These are phyloP conservation scores for Fusarium paranaense DNA, from an alignment of 2,329 filamentous ascomycete genomes.

Conservation along the genomic window DNA sequence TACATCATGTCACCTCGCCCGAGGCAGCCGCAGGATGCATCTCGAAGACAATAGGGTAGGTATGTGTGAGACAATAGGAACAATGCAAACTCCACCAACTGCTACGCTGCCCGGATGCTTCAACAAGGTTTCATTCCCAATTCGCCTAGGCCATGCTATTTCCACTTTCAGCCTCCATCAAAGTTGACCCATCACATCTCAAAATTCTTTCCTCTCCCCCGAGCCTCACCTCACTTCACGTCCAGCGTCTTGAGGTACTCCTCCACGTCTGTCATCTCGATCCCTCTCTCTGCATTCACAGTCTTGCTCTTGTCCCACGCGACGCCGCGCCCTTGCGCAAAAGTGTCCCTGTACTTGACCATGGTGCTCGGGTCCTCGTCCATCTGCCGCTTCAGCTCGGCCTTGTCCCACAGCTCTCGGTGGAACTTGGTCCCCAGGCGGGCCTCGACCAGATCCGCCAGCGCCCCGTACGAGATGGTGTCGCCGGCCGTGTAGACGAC, in stretches of 20 bases:
- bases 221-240: slow-evolving; percentile 25
- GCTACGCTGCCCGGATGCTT: not conserved
- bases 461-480: slow-evolving; percentile 66
- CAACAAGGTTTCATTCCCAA: not conserved
- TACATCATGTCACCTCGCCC: not conserved
- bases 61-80: not conserved
- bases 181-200: not conserved
- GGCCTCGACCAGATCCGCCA: slow-evolving; percentile 65
- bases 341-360: slow-evolving; percentile 71
- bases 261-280: slow-evolving; percentile 57
- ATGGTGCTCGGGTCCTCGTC: slow-evolving; percentile 60
- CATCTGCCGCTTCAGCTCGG: slow-evolving; percentile 59
- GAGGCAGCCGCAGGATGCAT: not conserved
- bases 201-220: slow-evolving; percentile 7
- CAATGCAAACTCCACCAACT: not conserved
- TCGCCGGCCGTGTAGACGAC: slow-evolving; percentile 72
- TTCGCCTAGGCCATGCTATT: not conserved
- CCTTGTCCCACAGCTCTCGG: slow-evolving; percentile 62
- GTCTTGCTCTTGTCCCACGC: slow-evolving; percentile 67
- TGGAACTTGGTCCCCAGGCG: slow-evolving; percentile 54
- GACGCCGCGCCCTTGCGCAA: slow-evolving; percentile 68
- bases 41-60: not conserved
- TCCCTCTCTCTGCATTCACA: slow-evolving; percentile 62
- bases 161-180: not conserved
- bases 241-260: slow-evolving; percentile 49